These are phyloP conservation scores for Ganoderma leucocontextum DNA, from an alignment of 1,284 basidiomycete genomes.

Conservation along the genomic window DNA sequence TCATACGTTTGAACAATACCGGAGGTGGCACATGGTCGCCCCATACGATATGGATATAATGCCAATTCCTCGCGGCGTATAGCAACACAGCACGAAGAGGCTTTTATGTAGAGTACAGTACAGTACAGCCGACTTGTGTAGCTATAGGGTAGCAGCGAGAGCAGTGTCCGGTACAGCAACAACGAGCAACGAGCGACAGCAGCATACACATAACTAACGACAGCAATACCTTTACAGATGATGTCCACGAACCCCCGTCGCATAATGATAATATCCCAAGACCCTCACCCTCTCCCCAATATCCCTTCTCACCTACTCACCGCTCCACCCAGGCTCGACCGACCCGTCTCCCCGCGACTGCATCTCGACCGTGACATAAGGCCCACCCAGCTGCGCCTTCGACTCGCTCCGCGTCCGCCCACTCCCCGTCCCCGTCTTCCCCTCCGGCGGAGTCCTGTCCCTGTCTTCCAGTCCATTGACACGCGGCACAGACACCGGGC, in stretches of 20 bases:
- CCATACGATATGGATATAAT: neutral
- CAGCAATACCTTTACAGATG: neutral
- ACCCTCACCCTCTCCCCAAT: neutral
- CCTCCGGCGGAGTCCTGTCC: neutral
- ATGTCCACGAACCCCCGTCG: neutral
- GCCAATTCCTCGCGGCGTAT: neutral
- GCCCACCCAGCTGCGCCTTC: conserved; percentile 3
- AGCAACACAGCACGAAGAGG: neutral
- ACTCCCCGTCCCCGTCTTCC: neutral
- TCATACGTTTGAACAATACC: too few relatives aligned
- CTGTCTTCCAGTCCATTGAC: neutral
- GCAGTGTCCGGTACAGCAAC: neutral
- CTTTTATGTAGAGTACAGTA: neutral
- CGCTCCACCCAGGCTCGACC: conserved; percentile 3
- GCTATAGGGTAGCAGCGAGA: neutral
- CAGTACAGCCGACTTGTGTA: neutral
- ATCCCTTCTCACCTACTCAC: neutral
- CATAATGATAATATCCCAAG: neutral
- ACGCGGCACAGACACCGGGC: neutral
- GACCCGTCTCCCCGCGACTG: neutral
- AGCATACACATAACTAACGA: neutral
- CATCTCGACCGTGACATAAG: conserved; percentile 2
- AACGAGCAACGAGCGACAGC: neutral
- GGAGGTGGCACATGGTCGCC: too few relatives aligned
- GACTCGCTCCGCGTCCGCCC: conserved; percentile 1